A percentile compares a stretch with the other conserved stretches of the same genome.
These are phyloP conservation scores for Lipomyces yamadae DNA, from an alignment of 805 yeast genomes.

Conservation along the genomic window DNA sequence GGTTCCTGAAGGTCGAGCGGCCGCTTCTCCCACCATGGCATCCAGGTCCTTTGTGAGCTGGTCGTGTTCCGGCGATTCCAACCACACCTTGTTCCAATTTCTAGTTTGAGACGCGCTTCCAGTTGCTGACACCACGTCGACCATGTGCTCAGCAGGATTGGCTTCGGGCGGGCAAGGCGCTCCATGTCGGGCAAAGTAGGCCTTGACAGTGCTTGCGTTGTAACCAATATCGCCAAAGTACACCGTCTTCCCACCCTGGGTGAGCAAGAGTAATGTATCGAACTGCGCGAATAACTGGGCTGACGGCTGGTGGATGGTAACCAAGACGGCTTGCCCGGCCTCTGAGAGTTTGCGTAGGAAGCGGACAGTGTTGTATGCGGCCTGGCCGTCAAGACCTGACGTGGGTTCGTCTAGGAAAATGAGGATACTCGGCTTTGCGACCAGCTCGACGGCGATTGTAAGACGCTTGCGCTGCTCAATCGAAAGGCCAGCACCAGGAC, in stretches of 20 bases:
- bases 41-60: background rate
- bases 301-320: slow-evolving; percentile 79
- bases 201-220: slow-evolving; percentile 59
- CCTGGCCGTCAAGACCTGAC: slow-evolving; percentile 65
- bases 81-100: slow-evolving; percentile 56
- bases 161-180: slow-evolving; percentile 71
- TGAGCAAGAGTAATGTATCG: slow-evolving; percentile 67
- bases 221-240: slow-evolving; percentile 81
- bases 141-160: slow-evolving; percentile 91
- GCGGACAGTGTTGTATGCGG: slow-evolving; percentile 72
- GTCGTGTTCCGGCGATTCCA: slow-evolving; percentile 21
- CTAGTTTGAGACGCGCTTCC: slow-evolving; percentile 42
- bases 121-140: slow-evolving; percentile 60
- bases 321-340: slow-evolving; percentile 73
- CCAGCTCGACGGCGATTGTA: slow-evolving; percentile 73
- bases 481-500: slow-evolving; percentile 70
- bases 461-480: slow-evolving; percentile 70
- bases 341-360: slow-evolving; percentile 67
- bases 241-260: slow-evolving; percentile 77
- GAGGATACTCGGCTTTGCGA: slow-evolving; percentile 67
- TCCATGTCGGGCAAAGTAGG: slow-evolving; percentile 71
- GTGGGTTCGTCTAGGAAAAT: slow-evolving; percentile 71
- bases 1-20: background rate
- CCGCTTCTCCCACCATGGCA: background rate
- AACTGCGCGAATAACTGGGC: slow-evolving; percentile 69